Evolutionary conservation across 73 alveolate species (phyloP), one percentile per base, ranked within the genome.

Genomic region (Tetrahymena borealis): DNA sequence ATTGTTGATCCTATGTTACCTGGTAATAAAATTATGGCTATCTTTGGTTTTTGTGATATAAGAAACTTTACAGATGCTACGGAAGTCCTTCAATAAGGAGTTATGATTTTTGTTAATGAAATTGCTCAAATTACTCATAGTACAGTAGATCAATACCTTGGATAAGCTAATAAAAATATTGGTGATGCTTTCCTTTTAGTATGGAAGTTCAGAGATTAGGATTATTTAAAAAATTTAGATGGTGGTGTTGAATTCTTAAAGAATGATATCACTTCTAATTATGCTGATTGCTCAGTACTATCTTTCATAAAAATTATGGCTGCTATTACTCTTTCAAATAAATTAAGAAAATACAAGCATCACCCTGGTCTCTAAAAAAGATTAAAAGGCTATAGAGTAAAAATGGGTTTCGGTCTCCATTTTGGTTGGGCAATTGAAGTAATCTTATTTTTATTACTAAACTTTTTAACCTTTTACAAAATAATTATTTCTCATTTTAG

Each of bases 101-200:
- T 98, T 16, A 96, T 98, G 98, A 95, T 96, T 39, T 96, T 98
- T 94, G 99, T 98, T n/a, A 98, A 98, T 91, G 97, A 98, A 90
- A 97, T 98, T 32, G 99, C 99, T 11, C 94, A 98, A 90, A 97
- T 99, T 31, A 99, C 98, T 15, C 99, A 99, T 95, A 96, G 98
- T 9, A 95, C 92, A 90, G 98, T 98, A 12, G 98, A 96, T 91
- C 96, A 97, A 91, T 98, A 97, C 92, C 98, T 97, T 13, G 99
- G 99, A 10, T 95, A 96, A 40, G 99, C 99, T 11, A 98, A 99
- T 96, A 99, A 98, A 94, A 99, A 99, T 95, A 99, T 98, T 24
- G 99, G 99, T 32, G 99, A 97, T 91, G 99, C 99, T 16, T 99
- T 99, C 96, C 96, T 99, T 16, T 93, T 98, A 40, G 99, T 97